Evolutionary conservation across 2,329 filamentous ascomycete species (phyloP), one percentile per base, ranked within the genome.

Genomic region (Phoma sp.): DNA sequence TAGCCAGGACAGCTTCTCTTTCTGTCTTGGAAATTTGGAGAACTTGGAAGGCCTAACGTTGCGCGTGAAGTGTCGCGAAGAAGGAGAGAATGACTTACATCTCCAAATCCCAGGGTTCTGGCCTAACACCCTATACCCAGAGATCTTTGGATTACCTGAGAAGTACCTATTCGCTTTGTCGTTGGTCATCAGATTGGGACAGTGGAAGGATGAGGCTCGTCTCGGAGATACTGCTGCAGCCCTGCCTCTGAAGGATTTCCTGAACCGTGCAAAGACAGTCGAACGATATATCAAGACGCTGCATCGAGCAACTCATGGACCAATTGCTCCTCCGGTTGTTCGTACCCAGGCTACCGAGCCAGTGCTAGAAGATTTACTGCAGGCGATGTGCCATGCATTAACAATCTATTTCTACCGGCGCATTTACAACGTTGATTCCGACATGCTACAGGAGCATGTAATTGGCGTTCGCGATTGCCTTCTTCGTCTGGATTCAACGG

Each of bases 391-490:
- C 7, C 71, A 78, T 30, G 77, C 78, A 0, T 57, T 80, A 9
- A 64, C 75, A 4, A 79, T 81, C 3, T 80, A 78, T 59, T 80
- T 80, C 42, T 79, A 80, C 55, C 70, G 78, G 1, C 66, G 77
- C 4, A 74, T 81, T 7, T 74, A 77, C 58, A 69, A 78, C 35
- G 54, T 78, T 4, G 75, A 77, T 29, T 68, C 76, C 8, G 74
- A 75, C 41, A 70, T 79, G 3, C 49, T 80, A 0, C 78, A 80
- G 42, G 64, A 72, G 4, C 58, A 67, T 3, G 78, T 80, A 0
- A 56, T 60, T 1, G 69, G 70, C 11, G 70, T 78, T 0, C 58
- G 75, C 0, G 76, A 79, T 22, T 71, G 67, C 23, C 65, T 80
- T 0, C 53, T 77, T 0, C 73, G 71, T 7, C 63, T 74, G 24